These are phyloP conservation scores for Draba incana DNA, from an alignment of 345 rosid genomes.

Conservation along the genomic window DNA sequence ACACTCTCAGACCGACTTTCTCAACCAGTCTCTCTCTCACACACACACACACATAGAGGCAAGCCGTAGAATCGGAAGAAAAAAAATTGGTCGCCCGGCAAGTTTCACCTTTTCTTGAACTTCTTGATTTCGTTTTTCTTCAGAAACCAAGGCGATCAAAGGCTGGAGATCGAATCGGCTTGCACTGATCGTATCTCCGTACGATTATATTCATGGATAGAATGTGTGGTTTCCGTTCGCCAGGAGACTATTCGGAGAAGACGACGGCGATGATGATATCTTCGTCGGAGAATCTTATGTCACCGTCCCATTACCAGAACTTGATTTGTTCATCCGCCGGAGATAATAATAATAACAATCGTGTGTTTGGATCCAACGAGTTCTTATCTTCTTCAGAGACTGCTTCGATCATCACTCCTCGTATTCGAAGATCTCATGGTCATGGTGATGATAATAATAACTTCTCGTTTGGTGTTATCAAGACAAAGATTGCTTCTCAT, in stretches of 20 bases:
- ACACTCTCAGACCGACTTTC: conserved; percentile 9
- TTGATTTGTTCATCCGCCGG: conserved; percentile 53
- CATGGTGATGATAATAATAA: conserved; percentile 50
- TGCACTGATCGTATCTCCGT: conserved; percentile 22
- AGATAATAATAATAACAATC: conserved; percentile 18
- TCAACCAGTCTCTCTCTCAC: conserved; percentile 8
- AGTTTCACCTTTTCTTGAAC: conserved; percentile 6
- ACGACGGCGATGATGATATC: conserved; percentile 48
- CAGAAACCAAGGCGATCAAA: not conserved
- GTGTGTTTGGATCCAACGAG: conserved; percentile 62
- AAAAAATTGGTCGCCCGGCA: not conserved
- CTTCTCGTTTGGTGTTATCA: conserved; percentile 46
- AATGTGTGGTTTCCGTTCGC: conserved; percentile 46
- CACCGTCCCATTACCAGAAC: conserved; percentile 54
- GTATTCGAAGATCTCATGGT: conserved; percentile 31
- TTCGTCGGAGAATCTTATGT: conserved; percentile 64
- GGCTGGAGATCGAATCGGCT: conserved; percentile 5
- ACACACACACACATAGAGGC: too few relatives aligned
- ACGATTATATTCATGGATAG: conserved; percentile 35
- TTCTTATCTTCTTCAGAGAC: conserved; percentile 56
- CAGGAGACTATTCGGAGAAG: conserved; percentile 54
- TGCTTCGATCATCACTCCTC: conserved; percentile 53
- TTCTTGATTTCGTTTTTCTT: not conserved
- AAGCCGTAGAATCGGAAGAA: too few relatives aligned
- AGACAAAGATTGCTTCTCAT: conserved; percentile 81